phyloP scores from a whole-genome alignment of 345 rosid genomes.

The Passiflora organensis region DNA sequence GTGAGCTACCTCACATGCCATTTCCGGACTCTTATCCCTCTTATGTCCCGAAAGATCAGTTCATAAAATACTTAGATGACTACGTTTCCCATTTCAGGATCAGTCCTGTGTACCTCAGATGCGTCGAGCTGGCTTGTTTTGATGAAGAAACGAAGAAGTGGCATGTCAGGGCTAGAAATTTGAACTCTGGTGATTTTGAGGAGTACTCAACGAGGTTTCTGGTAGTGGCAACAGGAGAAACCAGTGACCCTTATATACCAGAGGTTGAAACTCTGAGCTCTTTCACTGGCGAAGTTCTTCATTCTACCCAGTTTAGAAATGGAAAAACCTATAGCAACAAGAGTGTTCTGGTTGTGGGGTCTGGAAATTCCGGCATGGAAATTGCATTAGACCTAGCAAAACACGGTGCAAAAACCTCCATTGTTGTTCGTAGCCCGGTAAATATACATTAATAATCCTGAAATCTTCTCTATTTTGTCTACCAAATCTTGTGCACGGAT shows the following conservation, averaged over 20 bases:
- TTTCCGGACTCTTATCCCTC: constrained; percentile 43
- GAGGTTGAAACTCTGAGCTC: constrained; percentile 36
- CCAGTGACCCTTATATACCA: constrained; percentile 38
- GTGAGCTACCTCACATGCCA: constrained; percentile 52
- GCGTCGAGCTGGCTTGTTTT: constrained; percentile 43
- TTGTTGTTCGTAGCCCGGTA: constrained; percentile 69
- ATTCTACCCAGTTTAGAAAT: constrained; percentile 47
- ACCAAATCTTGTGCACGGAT: too few species aligned
- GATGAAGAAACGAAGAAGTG: constrained; percentile 38
- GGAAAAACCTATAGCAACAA: constrained; percentile 38
- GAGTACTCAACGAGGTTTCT: constrained; percentile 46
- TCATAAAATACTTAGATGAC: constrained; percentile 50
- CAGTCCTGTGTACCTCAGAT: constrained; percentile 41
- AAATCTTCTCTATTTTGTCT: too few species aligned
- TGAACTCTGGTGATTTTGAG: constrained; percentile 36
- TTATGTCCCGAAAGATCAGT: constrained; percentile 41
- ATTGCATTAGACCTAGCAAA: constrained; percentile 61
- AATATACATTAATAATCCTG: too few species aligned
- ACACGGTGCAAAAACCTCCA: constrained; percentile 50
- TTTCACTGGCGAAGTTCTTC: constrained; percentile 40
- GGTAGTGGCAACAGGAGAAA: constrained; percentile 67
- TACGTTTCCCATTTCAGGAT: constrained; percentile 52
- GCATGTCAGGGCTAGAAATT: constrained; percentile 43
- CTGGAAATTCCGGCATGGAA: constrained; percentile 90
- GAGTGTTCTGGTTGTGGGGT: constrained; percentile 73